These are phyloP conservation scores for Verbena officinalis DNA, from an alignment of 257 asterid species.

Conservation along the genomic window DNA sequence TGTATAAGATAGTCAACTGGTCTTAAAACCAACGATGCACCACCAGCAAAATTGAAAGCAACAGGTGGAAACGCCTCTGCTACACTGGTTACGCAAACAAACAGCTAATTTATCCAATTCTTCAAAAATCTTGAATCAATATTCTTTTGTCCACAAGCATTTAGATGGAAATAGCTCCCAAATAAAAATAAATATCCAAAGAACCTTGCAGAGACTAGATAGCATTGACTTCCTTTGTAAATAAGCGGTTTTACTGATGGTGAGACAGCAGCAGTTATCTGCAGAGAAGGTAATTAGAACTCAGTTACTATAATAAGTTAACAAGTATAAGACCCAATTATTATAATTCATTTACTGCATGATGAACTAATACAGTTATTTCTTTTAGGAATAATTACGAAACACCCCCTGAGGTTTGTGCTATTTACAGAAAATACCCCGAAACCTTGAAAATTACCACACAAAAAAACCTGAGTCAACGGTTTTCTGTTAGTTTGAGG, in stretches of 20 bases:
- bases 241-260: constrained; percentile 50
- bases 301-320: neutral
- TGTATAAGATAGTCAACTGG: constrained; percentile 77
- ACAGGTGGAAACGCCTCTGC: constrained; percentile 69
- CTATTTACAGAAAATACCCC: no score
- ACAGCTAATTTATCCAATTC: constrained; percentile 26
- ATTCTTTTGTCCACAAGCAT: neutral
- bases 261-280: constrained; percentile 74
- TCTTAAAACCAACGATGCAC: constrained; percentile 65
- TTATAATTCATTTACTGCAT: constrained; percentile 10
- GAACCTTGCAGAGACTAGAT: constrained; percentile 64
- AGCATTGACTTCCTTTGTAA: constrained; percentile 68
- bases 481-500: no score
- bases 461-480: no score
- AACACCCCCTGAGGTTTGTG: no score
- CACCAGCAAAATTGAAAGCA: constrained; percentile 74
- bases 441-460: no score
- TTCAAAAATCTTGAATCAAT: constrained; percentile 6
- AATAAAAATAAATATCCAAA: no score
- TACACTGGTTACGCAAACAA: constrained; percentile 51
- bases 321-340: constrained; percentile 4
- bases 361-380: no score
- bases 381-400: no score
- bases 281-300: constrained; percentile 28
- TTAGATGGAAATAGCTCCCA: neutral